These are phyloP conservation scores for Pyrus betulifolia DNA, from an alignment of 306 rosid genomes.

Conservation along the genomic window DNA sequence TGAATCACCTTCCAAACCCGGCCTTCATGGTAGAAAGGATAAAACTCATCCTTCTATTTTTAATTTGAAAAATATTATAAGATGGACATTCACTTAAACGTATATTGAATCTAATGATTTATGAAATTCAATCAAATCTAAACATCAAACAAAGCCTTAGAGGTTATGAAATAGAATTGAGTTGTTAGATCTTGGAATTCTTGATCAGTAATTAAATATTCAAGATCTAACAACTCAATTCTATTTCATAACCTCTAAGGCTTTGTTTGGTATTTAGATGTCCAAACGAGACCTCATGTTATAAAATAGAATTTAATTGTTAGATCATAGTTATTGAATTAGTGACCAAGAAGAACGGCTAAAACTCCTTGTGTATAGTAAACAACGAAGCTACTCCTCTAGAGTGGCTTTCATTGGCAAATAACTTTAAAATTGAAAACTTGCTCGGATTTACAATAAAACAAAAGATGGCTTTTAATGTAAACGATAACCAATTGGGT, in stretches of 20 bases:
- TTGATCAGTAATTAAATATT: no score
- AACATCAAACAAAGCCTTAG: background rate
- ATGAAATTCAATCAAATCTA: background rate
- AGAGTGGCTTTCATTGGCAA: background rate
- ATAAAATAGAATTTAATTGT: no score
- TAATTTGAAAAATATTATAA: no score
- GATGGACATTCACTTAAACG: background rate
- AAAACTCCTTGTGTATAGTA: no score
- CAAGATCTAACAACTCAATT: no score
- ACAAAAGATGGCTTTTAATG: background rate
- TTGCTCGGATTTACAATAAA: background rate
- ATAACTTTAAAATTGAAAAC: background rate
- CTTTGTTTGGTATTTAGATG: no score
- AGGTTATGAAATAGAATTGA: background rate
- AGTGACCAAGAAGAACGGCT: background rate
- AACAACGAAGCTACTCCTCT: background rate
- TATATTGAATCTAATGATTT: no score
- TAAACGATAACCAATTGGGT: background rate
- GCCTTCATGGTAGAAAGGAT: background rate
- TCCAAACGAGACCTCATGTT: no score
- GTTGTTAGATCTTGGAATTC: background rate
- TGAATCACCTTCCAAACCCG: background rate
- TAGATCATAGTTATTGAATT: background rate
- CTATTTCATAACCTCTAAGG: no score
- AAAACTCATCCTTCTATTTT: background rate